Evolutionary conservation across 1,284 basidiomycete genomes (phyloP).

Genomic region (Xerocomus nothofagi): DNA sequence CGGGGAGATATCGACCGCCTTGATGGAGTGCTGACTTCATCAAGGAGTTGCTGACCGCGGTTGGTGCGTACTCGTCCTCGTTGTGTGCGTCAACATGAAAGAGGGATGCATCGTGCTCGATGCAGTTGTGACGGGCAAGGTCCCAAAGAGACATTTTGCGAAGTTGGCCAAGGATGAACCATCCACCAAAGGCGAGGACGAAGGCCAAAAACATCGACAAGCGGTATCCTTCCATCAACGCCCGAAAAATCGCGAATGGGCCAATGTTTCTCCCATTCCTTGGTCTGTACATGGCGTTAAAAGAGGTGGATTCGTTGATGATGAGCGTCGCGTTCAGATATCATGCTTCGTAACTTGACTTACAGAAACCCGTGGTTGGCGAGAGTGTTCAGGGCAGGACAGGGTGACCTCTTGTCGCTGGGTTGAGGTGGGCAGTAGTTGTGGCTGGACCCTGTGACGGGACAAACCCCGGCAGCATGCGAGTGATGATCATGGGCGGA

Average conservation of each 20-base stretch:
- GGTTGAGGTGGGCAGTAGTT: constrained; percentile 29
- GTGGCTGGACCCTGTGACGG: constrained; percentile 20
- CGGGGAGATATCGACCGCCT: constrained; percentile 14
- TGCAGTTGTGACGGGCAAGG: constrained; percentile 43
- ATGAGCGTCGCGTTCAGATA: neutral
- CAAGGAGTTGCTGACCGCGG: constrained; percentile 20
- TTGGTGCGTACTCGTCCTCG: constrained; percentile 35
- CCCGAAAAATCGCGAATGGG: constrained; percentile 28
- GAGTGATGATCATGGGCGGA: constrained; percentile 26
- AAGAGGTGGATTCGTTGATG: neutral
- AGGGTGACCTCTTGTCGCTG: constrained; percentile 42
- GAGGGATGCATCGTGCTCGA: constrained; percentile 33
- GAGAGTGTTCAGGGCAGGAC: constrained; percentile 49
- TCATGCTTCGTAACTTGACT: constrained; percentile 9
- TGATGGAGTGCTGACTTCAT: constrained; percentile 26
- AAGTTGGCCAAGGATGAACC: constrained; percentile 32
- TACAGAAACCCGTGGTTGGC: constrained; percentile 48
- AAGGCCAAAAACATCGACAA: constrained; percentile 36
- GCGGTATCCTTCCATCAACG: constrained; percentile 37
- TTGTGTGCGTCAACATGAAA: constrained; percentile 41
- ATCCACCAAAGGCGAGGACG: constrained; percentile 32
- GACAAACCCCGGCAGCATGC: constrained; percentile 22
- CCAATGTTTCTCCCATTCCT: constrained; percentile 35
- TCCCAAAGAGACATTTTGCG: constrained; percentile 38
- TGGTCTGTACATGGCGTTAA: constrained; percentile 28